Evolutionary conservation across 306 rosid genomes (phyloP).

Genomic region (Oemleria cerasiformis): DNA sequence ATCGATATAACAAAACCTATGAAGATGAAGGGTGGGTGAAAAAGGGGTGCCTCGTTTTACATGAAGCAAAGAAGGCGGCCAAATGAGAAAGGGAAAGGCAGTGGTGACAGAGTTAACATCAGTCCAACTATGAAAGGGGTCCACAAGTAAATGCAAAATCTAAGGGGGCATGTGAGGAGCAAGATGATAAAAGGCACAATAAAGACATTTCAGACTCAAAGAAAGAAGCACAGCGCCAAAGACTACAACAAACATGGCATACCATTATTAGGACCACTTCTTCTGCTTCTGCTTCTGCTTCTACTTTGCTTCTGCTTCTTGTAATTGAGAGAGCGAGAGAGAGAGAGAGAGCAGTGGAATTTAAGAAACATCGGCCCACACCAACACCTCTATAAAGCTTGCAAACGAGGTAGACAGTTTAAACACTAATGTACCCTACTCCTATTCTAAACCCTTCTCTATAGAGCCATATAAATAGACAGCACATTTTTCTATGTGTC

Average conservation of each 20-base stretch:
- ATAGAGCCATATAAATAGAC: neutral
- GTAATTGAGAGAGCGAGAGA: too few species aligned
- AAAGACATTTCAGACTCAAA: conserved; percentile 26
- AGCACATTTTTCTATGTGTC: neutral
- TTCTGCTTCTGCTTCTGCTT: conserved; percentile 14
- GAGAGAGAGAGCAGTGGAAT: conserved; percentile 49
- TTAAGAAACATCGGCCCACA: conserved; percentile 69
- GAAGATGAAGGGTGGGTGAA: too few species aligned
- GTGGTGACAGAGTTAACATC: conserved; percentile 43
- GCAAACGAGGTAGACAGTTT: conserved; percentile 60
- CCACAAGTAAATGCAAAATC: conserved; percentile 69
- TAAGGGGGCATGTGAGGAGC: conserved; percentile 53
- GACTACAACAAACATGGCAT: conserved; percentile 18
- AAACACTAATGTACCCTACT: conserved; percentile 21
- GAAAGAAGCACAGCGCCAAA: conserved; percentile 10
- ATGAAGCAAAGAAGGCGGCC: conserved; percentile 8
- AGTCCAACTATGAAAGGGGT: conserved; percentile 44
- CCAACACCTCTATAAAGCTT: conserved; percentile 60
- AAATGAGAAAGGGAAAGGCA: conserved; percentile 21
- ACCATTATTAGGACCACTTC: conserved; percentile 41
- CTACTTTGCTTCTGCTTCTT: neutral
- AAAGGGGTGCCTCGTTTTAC: conserved; percentile 1
- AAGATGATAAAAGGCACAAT: conserved; percentile 39
- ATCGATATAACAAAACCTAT: too few species aligned
- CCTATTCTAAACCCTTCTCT: neutral